Base-by-base conservation (phyloP, 495 filamentous ascomycete species). In the Aspergillus panamensis region DNA sequence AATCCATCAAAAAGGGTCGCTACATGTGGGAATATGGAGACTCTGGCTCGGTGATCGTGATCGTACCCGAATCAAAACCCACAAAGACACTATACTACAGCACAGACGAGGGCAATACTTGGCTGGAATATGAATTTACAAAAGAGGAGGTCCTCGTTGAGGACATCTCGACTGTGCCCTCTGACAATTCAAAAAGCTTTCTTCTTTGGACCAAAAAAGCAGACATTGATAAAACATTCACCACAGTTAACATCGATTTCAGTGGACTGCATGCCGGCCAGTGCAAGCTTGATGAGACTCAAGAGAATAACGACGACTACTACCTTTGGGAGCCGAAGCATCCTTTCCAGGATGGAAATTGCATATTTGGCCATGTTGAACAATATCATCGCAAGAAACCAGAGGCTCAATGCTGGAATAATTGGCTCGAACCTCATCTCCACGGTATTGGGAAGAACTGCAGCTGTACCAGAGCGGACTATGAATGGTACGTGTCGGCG, bases 21-120 rank as follows among this genome's bases (percentile, higher is more conserved):
- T 95, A 91, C 73, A 86, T 87, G 73, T 99, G 91, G 89, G 91
- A 96, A 62, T 95, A 87, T 63, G 94, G 94, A 53, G 95, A 97
- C 61, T 89, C 95, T 67, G 95, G 95, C 16, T 91, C 89, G 1
- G 83, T 97, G 62, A 81, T 97, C 54, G 91, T 96, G 30, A 86
- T 99, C 52, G 90, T 92, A 29, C 71, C 82, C 44, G 78, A 88
- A 53, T 70, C 68, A 8, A 72, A 73, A 49, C 77, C 85, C 47
- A 91, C 91, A 4, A 86, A 88, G 44, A 66, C 76, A 0, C 70
- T 97, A 47, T 82, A 80, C 57, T 97, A 92, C 73, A 86, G 90
- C 37, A 74, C 88, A 9, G 86, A 97, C 65, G 84, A 89, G 62
- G 95, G 95, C 47, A 68, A 78, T 10, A 84, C 71, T 6, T 99